phyloP scores from a whole-genome alignment of 495 filamentous ascomycete genomes.

The Penicillium samsonianum region DNA sequence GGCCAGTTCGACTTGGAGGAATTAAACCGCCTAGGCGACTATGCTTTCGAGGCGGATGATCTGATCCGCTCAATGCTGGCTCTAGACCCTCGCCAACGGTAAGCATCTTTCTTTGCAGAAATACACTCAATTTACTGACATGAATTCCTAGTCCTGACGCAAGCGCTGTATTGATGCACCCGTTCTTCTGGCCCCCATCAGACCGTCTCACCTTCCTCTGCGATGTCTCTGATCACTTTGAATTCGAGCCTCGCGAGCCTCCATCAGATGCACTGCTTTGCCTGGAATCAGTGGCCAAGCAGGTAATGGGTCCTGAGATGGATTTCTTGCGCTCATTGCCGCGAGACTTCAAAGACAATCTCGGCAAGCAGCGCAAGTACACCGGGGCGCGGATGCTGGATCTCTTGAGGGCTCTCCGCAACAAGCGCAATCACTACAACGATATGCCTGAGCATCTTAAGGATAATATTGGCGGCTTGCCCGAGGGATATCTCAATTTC shows the following conservation, averaged over 20 bases:
- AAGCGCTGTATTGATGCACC: slow-evolving; percentile 77
- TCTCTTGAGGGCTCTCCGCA: slow-evolving; percentile 84
- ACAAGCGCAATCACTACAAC: slow-evolving; percentile 94
- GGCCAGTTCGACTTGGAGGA: slow-evolving; percentile 71
- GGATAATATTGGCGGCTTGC: slow-evolving; percentile 72
- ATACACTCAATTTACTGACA: background rate
- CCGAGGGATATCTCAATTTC: slow-evolving; percentile 83
- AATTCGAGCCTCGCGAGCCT: slow-evolving; percentile 82
- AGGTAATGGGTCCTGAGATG: slow-evolving; percentile 56
- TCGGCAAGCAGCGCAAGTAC: slow-evolving; percentile 96
- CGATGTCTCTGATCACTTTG: slow-evolving; percentile 92
- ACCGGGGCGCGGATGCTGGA: slow-evolving; percentile 80
- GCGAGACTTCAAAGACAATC: slow-evolving; percentile 75
- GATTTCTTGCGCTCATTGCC: slow-evolving; percentile 82
- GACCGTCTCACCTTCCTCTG: slow-evolving; percentile 88
- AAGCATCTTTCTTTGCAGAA: slow-evolving; percentile 16
- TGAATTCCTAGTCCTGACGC: slow-evolving; percentile 59
- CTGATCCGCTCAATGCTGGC: slow-evolving; percentile 82
- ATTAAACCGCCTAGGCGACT: slow-evolving; percentile 72
- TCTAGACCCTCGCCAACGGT: slow-evolving; percentile 66
- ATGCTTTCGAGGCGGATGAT: slow-evolving; percentile 81
- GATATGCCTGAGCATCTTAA: slow-evolving; percentile 82
- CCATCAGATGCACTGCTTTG: slow-evolving; percentile 64
- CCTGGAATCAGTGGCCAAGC: slow-evolving; percentile 58
- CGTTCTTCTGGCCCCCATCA: slow-evolving; percentile 92